These are phyloP conservation scores for Eucalyptus paniculata DNA, from an alignment of 345 rosid genomes.

Conservation along the genomic window DNA sequence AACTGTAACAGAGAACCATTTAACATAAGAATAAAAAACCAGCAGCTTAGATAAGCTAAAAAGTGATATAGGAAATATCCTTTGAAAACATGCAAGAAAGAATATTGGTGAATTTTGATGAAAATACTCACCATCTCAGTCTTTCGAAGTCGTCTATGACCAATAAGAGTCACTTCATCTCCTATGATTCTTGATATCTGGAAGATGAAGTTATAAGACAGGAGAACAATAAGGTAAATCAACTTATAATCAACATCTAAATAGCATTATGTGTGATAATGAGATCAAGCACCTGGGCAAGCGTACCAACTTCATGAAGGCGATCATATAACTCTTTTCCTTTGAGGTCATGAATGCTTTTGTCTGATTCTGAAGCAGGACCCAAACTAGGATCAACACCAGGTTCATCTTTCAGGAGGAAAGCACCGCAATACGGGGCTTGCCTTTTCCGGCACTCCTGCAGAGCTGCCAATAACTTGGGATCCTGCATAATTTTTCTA, in stretches of 20 bases:
- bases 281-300: conserved; percentile 61
- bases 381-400: conserved; percentile 52
- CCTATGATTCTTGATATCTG: conserved; percentile 90
- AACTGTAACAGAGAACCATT: not conserved
- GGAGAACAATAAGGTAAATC: not conserved
- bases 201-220: not conserved
- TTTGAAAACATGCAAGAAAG: not conserved
- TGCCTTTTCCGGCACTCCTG: conserved; percentile 88
- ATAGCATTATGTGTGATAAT: not conserved
- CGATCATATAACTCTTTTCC: conserved; percentile 76
- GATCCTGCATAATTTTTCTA: conserved; percentile 40
- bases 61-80: not conserved
- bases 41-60: not conserved
- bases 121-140: conserved; percentile 73
- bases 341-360: conserved; percentile 50
- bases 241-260: not conserved
- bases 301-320: conserved; percentile 95
- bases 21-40: not conserved
- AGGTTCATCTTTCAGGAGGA: conserved; percentile 87
- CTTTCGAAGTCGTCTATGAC: conserved; percentile 84
- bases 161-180: conserved; percentile 88
- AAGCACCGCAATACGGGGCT: conserved; percentile 97
- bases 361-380: conserved; percentile 59
- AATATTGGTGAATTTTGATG: not conserved
- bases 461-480: conserved; percentile 83